Conservation (phyloP, 192 early-diverging fungal species). For the Coemansia sp. region DNA sequence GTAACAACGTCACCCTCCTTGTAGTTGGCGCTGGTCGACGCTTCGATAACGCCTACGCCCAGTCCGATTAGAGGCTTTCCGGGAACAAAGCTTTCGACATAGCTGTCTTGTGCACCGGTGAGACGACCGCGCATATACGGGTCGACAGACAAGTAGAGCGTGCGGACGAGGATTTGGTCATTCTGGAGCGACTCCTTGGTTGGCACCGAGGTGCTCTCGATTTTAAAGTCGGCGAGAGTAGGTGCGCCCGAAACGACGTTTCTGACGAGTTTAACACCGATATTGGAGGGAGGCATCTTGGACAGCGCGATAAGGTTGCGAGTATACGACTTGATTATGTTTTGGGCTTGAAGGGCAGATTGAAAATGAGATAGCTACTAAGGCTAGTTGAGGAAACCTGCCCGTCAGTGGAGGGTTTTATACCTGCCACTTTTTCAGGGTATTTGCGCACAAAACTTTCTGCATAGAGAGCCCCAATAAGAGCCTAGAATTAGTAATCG, state of each 20-base stretch:
- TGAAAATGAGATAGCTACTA: not conserved
- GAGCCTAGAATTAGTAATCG: not conserved
- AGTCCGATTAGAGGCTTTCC: slow-evolving; percentile 50
- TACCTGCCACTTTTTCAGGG: not conserved
- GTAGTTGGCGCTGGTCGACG: slow-evolving; percentile 58
- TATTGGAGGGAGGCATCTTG: slow-evolving; percentile 22
- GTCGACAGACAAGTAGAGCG: slow-evolving; percentile 68
- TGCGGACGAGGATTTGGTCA: slow-evolving; percentile 52
- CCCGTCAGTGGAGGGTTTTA: not conserved
- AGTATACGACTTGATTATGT: not conserved
- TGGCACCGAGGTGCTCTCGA: slow-evolving; percentile 16
- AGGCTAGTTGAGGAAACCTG: not conserved
- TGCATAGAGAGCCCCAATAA: not conserved
- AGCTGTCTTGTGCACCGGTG: slow-evolving; percentile 56
- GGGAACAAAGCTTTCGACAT: slow-evolving; percentile 57
- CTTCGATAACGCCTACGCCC: slow-evolving; percentile 61
- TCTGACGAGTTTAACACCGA: slow-evolving; percentile 13
- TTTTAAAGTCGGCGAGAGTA: slow-evolving; percentile 25
- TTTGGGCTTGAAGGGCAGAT: too few species aligned
- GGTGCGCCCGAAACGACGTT: slow-evolving; percentile 19
- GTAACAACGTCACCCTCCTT: slow-evolving; percentile 74
- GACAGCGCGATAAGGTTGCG: not conserved
- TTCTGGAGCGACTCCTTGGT: slow-evolving; percentile 19
- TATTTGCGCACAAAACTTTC: not conserved
- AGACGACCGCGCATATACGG: slow-evolving; percentile 76